Base-by-base conservation (phyloP, 331 rosid genomes). In the Phaseolus coccineus region DNA sequence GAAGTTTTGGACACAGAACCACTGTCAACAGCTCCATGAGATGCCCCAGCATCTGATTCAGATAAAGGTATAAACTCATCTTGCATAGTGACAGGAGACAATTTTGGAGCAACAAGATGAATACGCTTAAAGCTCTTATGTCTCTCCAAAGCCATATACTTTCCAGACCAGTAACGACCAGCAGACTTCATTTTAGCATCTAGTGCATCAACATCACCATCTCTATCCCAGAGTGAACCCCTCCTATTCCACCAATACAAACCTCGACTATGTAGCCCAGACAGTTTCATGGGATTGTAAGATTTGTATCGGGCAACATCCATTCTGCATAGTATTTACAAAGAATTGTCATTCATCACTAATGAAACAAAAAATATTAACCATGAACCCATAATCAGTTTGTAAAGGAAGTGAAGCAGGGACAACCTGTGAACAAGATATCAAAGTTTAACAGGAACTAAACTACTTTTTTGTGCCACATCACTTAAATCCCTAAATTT, bases 131-230 rank as follows among this genome's bases (percentile, higher is more conserved):
- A 88, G 85, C 82, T 92, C 80, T 87, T 93, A 78, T 93, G 93
- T 57, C 88, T 89, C 83, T 95, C 96, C 85, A 93, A 69, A 73
- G 94, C 98, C 86, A 84, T 84, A 78, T 91, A 82, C 83, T 91
- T 95, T 39, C 93, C 94, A 74, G 97, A 91, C 99, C 97, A 95
- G 78, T 95, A 93, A 25, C 99, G 96, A 72, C 97, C 96, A 74
- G 89, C 89, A 22, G 92, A 87, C 84, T 85, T 90, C 76, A 90
- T 72, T 83, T 89, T 90, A 74, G 77, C 76, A 78, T 91, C 94
- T 86, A 93, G 84, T 27, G 89, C 80, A 69, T 91, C 98, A 59
- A 76, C 83, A 82, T 95, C 98, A 15, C 78, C 86, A 65, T 95
- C 98, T 84, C 82, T 91, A 77, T 91, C 97, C 76, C 84, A 76